These are phyloP conservation scores for Forsythia viridissima DNA, from an alignment of 257 asterid species.

Conservation along the genomic window DNA sequence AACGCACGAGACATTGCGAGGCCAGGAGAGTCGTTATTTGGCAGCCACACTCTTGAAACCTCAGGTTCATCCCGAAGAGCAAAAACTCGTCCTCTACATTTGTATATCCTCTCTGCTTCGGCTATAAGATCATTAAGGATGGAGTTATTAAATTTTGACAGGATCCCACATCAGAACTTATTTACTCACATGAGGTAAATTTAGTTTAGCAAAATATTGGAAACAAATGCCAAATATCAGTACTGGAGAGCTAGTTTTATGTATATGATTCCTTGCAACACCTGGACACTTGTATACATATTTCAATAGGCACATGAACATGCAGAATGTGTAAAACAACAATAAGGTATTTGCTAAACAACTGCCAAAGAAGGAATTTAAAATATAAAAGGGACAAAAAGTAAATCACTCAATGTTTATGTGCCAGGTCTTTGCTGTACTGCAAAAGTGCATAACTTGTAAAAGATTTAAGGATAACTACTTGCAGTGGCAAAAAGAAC, in stretches of 20 bases:
- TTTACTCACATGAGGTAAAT: not conserved
- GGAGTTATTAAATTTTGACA: conserved; percentile 1
- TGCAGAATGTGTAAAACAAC: not conserved
- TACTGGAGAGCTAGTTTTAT: not conserved
- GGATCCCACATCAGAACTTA: not conserved
- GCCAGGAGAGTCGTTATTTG: conserved; percentile 78
- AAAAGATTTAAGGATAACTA: not conserved
- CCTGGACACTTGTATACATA: not conserved
- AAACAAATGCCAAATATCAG: not conserved
- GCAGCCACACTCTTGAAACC: conserved; percentile 88
- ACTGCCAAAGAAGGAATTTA: not conserved
- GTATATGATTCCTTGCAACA: not conserved
- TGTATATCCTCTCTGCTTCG: conserved; percentile 85
- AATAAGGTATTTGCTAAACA: not conserved
- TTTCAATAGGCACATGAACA: not conserved
- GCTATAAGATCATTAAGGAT: conserved; percentile 38
- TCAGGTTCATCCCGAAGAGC: conserved; percentile 85
- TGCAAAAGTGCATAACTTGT: not conserved
- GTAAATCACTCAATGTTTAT: not conserved
- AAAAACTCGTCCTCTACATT: conserved; percentile 81
- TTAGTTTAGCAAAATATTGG: not conserved
- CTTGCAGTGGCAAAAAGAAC: not conserved
- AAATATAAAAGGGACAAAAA: not conserved
- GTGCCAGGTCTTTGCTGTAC: not conserved
- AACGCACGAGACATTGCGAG: conserved; percentile 97